Evolutionary conservation across 345 rosid species (phyloP), one percentile per base, ranked within the genome.

Genomic region (Rhizophora mangle): DNA sequence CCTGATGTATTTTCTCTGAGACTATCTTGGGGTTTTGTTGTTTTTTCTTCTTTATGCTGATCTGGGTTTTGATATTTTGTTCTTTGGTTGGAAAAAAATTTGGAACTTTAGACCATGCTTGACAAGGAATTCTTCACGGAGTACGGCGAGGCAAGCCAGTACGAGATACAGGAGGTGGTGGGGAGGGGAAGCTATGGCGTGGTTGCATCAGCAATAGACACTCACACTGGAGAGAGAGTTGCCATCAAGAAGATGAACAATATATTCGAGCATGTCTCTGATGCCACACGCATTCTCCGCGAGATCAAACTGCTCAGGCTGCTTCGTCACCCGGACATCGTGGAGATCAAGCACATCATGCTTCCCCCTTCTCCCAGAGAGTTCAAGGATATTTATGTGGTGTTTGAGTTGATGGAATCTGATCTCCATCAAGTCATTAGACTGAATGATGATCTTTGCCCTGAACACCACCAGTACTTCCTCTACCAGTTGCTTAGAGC

Each of bases 161-260:
- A 95, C 64, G 90, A 95, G 79, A 92, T 95, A 69, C 88, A 82
- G 69, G 99, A 95, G 84, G 97, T 92, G 27, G 86, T 95, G 0
- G 99, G 99, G 2, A 95, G 80, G 81, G 99, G 99, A 80, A 95
- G 99, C 86, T 95, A 95, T 66, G 99, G 99, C 15, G 88, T 92
- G 37, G 99, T 95, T 55, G 99, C 97, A 2, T 95, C 97, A 5
- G 99, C 99, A 4, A 79, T 89, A n/a, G 97, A 91, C 66, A 91
- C 96, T 57, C 97, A 87, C 77, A 87, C 96, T 0, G 97, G 99
- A 59, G 99, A 91, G 77, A 95, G 79, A 74, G 99, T 95, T 1
- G 99, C 99, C 6, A 95, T 95, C 39, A 92, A 95, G 82, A 95
- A 92, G 91, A 95, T 95, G 88, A 85, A 85, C 27, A 87, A 91